Percentiles rank a stretch among this genome's conserved stretches.
phyloP scores from a whole-genome alignment of 1,284 basidiomycete species.

The Fomitiporia mediterranea region DNA sequence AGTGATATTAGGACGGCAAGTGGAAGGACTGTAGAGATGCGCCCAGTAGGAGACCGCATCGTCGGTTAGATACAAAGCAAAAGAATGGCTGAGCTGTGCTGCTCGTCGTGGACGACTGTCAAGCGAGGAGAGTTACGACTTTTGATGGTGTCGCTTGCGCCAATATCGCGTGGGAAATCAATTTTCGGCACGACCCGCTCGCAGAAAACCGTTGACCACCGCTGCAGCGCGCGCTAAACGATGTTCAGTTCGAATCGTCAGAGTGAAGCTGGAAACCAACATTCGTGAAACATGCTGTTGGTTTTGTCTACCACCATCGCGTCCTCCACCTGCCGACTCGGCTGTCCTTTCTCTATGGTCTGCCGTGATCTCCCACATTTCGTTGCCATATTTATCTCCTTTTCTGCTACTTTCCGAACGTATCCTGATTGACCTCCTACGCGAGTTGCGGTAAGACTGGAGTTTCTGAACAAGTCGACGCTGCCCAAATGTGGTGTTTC shows the following conservation, averaged over 20 bases:
- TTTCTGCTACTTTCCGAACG: not conserved
- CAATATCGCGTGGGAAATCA: constrained; percentile 3
- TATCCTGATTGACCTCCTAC: not conserved
- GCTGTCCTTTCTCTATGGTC: not conserved
- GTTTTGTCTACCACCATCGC: not conserved
- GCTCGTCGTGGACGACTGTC: constrained; percentile 10
- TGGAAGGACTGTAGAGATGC: constrained; percentile 21
- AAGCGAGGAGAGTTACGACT: not conserved
- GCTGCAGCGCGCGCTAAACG: too few relatives aligned
- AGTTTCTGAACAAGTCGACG: too few relatives aligned
- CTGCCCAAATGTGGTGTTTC: too few relatives aligned
- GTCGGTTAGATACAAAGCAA: constrained; percentile 9
- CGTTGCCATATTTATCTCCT: not conserved
- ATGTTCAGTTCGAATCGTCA: not conserved
- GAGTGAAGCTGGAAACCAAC: not conserved
- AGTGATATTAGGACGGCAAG: constrained; percentile 13
- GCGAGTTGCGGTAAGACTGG: not conserved
- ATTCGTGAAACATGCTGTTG: not conserved
- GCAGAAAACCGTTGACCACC: not conserved
- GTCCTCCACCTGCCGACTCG: not conserved
- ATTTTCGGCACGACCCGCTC: not conserved
- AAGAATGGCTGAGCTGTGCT: constrained; percentile 16
- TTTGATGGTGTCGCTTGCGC: constrained; percentile 1
- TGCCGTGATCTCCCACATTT: too few relatives aligned
- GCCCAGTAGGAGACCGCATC: constrained; percentile 16